Evolutionary conservation across 73 alveolate genomes (phyloP), one percentile per base, ranked within the genome.

Genomic region (Paramecium sexaurelia): DNA sequence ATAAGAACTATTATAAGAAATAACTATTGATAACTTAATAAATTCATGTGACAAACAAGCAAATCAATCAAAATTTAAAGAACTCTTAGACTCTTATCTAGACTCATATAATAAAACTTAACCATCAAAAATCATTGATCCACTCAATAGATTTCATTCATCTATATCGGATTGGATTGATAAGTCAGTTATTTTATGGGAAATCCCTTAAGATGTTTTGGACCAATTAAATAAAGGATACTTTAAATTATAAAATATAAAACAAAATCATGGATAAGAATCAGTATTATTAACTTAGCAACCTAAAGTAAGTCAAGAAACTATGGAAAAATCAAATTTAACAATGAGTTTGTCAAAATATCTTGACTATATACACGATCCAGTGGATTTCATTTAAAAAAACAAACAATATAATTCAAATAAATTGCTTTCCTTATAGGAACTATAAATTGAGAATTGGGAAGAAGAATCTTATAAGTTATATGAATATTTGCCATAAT

Each of bases 151-250:
- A 61, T 61, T 26, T 26, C 39, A 61, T 32, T 20, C 11, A 22
- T 27, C 83, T 26, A 61, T 61, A 32, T 61, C 83, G 7, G 39
- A 61, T 1, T 61, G 83, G 83, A 19, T 61, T 5, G 43, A 26
- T 61, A 11, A 26, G 26, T 15, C 83, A 4, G 47, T 61, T 22
- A 26, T 61, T 29, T 32, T 26, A 20, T 61, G 83, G 83, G 39
- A 61, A 32, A 22, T 61, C 45, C 83, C 83, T 1, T 13, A 61
- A 29, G 83, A 29, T 61, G 83, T 61, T 6, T 10, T 61, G 39
- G 83, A 24, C 83, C 83, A 61, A 61, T 61, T 61, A 61, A 61
- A 61, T 61, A 61, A 24, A 32, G 83, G 83, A 61, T 61, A 61
- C 83, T 61, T 61, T 61, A 26, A 8, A 29, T 61, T 61, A 61